A percentile compares a stretch with the other conserved stretches of the same genome.
Conservation (phyloP, 2,329 filamentous ascomycete species). For the Aureobasidium sp. region DNA sequence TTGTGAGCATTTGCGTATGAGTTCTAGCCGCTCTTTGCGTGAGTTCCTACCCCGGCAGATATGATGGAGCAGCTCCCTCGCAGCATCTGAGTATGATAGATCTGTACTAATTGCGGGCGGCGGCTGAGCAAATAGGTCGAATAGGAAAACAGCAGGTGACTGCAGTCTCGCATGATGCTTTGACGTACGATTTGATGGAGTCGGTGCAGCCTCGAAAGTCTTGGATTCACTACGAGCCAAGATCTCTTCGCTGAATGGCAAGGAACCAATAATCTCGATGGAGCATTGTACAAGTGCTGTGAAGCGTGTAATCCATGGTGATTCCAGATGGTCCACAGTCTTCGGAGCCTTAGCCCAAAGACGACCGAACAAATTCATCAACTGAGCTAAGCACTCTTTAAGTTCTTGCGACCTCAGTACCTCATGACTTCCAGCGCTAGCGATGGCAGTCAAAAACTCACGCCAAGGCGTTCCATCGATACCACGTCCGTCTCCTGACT, state of each 20-base stretch:
- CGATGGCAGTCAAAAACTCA: slow-evolving; percentile 54
- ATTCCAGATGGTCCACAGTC: slow-evolving; percentile 25
- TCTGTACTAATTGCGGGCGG: slow-evolving; percentile 1
- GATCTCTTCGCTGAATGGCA: slow-evolving; percentile 45
- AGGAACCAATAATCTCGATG: slow-evolving; percentile 43
- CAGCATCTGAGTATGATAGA: neutral
- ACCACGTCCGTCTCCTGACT: slow-evolving; percentile 17
- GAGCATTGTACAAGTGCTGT: slow-evolving; percentile 43
- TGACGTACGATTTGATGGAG: slow-evolving; percentile 55
- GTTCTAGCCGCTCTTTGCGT: slow-evolving; percentile 14
- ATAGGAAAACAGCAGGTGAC: slow-evolving; percentile 59
- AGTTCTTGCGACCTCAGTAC: slow-evolving; percentile 82
- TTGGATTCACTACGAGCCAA: slow-evolving; percentile 48
- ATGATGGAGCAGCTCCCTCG: slow-evolving; percentile 3
- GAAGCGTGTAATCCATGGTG: slow-evolving; percentile 44
- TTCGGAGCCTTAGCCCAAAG: slow-evolving; percentile 57
- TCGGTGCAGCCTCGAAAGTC: slow-evolving; percentile 55
- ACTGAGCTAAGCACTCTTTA: slow-evolving; percentile 66
- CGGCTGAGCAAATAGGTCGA: slow-evolving; percentile 47
- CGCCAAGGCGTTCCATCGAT: slow-evolving; percentile 28
- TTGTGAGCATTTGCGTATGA: slow-evolving; percentile 17
- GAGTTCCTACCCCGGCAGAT: slow-evolving; percentile 14
- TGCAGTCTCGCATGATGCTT: slow-evolving; percentile 47
- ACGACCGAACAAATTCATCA: slow-evolving; percentile 61
- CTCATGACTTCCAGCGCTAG: slow-evolving; percentile 70